Base-by-base conservation (phyloP, 73 alveolate species). In the Durusdinium trenchii region DNA sequence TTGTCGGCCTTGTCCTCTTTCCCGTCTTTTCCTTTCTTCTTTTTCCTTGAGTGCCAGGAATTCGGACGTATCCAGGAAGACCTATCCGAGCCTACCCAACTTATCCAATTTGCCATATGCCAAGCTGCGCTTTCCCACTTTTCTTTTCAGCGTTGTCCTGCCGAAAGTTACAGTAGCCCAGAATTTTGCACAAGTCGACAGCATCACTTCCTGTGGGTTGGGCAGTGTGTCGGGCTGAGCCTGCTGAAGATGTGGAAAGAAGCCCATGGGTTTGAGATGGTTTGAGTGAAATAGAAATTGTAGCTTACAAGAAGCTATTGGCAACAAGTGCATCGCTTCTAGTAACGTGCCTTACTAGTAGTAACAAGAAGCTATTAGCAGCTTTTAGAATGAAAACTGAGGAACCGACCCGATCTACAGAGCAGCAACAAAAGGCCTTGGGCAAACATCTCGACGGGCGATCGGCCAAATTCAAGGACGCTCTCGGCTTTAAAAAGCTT, bases 161-260 rank as follows among this genome's bases (percentile, higher is more conserved):
- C 45, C 64, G 20, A 40, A 40, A 16, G 64, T 16, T 18, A 6
- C 90, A 42, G 48, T 32, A 32, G 32, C 83, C 38, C 38, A 23
- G 73, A 32, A 60, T 60, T 23, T 60, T 32, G 4, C 30, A 32
- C 73, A 23, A 32, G 30, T 16, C 16, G 40, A 0, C 26, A 36
- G 3, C 61, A 38, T 6, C 5, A 12, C 90, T 67, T 79, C 90
- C 67, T 79, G 69, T 79, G 87, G 48, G 14, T 35, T 38, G 12
- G 90, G 90, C 23, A 64, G 86, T 5, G 96, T 64, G 86, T 89
- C 86, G 96, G 96, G 96, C 96, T 89, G 86, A 38, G 96, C 96
- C 96, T 89, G 47, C 0, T 38, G 43, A 3, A 45, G 54, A 73
- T 12, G 85, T 6, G 45, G 38, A 36, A 73, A 0, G 30, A 60